Base-by-base conservation (phyloP, 176 grass and related monocot species). In the Musa schizocarpa region DNA sequence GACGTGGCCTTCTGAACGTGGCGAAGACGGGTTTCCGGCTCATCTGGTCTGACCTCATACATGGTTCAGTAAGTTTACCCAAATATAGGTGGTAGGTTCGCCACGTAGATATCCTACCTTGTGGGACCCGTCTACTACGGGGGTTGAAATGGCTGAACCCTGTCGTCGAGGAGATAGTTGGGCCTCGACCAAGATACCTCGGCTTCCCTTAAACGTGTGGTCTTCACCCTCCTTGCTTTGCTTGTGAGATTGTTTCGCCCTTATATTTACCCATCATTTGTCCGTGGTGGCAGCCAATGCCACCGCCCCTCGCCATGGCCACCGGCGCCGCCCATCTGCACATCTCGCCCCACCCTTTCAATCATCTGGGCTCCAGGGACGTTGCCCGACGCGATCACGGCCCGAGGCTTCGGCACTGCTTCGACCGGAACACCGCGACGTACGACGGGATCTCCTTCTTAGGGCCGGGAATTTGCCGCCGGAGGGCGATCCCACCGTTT, bases 181-280 rank as follows among this genome's bases (percentile, higher is more conserved):
- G 34, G n/a, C 72, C 1, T 54, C 23, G 48, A 2, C 0, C 6
- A 7, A 56, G 43, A 65, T 83, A 79, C 76, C 52, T 13, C 13
- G 77, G 86, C 79, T 85, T 83, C 85, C 59, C 85, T n/a, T 61
- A 17, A 85, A 85, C 93, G 87, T 96, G 93, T 96, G 93, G 90
- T 77, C 74, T 62, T 54, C 89, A 81, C 85, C n/a, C 69, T 78
- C 59, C 59, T 63, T 9, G 74, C 21, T 14, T 70, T 1, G 13
- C 68, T 24, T 23, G 63, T 11, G 9, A 75, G 55, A 76, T 76
- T 23, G 50, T 73, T 76, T 3, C n/a, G 2, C 22, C 51, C 69
- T 25, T 19, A 11, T 65, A 70, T 77, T 52, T 51, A 58, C 34
- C 25, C 48, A 20, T 9, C 43, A 9, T 21, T 2, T 34, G 1